Percentiles rank a stretch among this genome's conserved stretches.
Evolutionary conservation across 495 filamentous ascomycete species (phyloP).

Genomic region (Neurospora sp.): DNA sequence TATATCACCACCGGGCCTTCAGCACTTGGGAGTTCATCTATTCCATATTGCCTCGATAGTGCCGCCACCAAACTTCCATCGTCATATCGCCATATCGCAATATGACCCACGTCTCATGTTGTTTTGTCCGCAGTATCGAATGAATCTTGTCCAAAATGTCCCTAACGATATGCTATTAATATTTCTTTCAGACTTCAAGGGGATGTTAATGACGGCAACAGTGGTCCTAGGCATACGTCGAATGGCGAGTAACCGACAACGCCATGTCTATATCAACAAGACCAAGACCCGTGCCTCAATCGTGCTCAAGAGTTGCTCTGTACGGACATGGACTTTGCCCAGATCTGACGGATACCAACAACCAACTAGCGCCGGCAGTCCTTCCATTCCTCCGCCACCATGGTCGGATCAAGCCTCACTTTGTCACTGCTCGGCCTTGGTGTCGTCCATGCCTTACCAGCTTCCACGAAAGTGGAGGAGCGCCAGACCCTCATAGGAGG

Average conservation of each 20-base stretch:
- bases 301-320: neutral
- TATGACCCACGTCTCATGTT: slow-evolving; percentile 6
- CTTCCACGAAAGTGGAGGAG: slow-evolving; percentile 7
- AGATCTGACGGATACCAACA: neutral
- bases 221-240: neutral
- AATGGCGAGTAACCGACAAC: neutral
- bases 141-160: neutral
- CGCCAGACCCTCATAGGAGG: slow-evolving; percentile 9
- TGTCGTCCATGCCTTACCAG: slow-evolving; percentile 20
- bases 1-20: slow-evolving; percentile 16
- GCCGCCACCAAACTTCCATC: slow-evolving; percentile 18
- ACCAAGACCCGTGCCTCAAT: slow-evolving; percentile 1
- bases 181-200: neutral
- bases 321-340: slow-evolving; percentile 10
- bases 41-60: slow-evolving; percentile 27
- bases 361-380: neutral
- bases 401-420: slow-evolving; percentile 20
- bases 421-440: slow-evolving; percentile 22
- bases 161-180: slow-evolving; percentile 18
- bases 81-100: slow-evolving; percentile 8
- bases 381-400: slow-evolving; percentile 6
- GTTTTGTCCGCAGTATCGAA: slow-evolving; percentile 5
- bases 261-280: slow-evolving; percentile 15
- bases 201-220: neutral
- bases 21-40: slow-evolving; percentile 23